These are phyloP conservation scores for Cordyceps cicadae DNA, from an alignment of 2,329 filamentous ascomycete species.

Conservation along the genomic window DNA sequence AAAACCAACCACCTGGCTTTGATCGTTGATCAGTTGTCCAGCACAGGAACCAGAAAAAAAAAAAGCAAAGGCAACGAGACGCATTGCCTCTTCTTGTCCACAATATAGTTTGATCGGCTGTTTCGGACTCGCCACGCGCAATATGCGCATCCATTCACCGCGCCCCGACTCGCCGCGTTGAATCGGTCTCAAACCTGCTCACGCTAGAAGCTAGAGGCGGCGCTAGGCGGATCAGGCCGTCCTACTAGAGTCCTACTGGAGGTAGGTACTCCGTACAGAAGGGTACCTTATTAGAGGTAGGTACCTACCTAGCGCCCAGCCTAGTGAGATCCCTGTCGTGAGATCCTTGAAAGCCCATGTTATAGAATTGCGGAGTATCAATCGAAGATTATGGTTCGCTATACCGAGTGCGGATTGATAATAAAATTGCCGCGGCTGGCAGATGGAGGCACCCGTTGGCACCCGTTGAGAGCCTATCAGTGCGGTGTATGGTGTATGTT, in stretches of 20 bases:
- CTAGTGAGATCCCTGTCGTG: not conserved
- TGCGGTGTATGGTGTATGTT: no score
- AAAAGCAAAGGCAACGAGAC: no score
- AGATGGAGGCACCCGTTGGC: no score
- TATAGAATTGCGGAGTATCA: no score
- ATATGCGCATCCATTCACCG: not conserved
- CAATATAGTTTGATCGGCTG: not conserved
- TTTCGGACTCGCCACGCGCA: not conserved
- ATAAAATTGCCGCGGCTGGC: not conserved
- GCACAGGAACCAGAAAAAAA: no score
- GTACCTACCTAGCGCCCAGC: not conserved
- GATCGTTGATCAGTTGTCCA: not conserved
- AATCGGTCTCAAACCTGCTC: conserved; percentile 6
- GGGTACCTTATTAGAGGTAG: no score
- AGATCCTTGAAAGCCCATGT: not conserved
- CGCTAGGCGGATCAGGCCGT: not conserved
- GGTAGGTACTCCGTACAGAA: no score
- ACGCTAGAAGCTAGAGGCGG: not conserved
- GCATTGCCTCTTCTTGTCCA: no score
- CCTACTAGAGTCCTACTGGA: no score
- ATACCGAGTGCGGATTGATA: not conserved
- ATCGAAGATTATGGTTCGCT: no score
- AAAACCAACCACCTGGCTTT: no score
- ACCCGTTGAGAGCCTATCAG: not conserved
- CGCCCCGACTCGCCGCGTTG: not conserved